phyloP scores from a whole-genome alignment of 768 basidiomycete species.

The Clavaria fumosa region DNA sequence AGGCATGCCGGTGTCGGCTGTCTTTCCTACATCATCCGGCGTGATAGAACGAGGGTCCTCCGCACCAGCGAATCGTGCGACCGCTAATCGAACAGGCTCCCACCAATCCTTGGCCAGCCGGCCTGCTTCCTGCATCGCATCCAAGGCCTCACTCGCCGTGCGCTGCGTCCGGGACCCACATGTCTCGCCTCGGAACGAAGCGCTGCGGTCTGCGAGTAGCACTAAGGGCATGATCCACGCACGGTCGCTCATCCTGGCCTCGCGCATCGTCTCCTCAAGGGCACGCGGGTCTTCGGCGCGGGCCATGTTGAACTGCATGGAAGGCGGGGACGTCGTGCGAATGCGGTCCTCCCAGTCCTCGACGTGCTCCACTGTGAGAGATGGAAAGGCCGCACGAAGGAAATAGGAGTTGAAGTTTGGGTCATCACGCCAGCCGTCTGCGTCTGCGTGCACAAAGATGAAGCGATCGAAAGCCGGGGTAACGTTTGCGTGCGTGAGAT shows the following conservation, averaged over 20 bases:
- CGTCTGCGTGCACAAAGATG: constrained; percentile 52
- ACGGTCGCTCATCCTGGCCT: constrained; percentile 12
- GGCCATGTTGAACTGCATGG: not conserved
- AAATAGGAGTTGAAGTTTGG: constrained; percentile 70
- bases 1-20: constrained; percentile 20
- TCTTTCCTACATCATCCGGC: constrained; percentile 1
- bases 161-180: constrained; percentile 56
- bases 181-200: constrained; percentile 48
- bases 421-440: constrained; percentile 54
- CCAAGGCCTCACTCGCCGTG: constrained; percentile 54
- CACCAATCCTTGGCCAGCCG: constrained; percentile 41
- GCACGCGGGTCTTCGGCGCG: not conserved
- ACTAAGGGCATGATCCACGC: constrained; percentile 62
- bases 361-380: constrained; percentile 46
- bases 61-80: constrained; percentile 54
- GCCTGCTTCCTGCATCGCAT: constrained; percentile 25
- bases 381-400: constrained; percentile 59
- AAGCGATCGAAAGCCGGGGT: constrained; percentile 43
- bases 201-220: constrained; percentile 61
- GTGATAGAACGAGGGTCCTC: too few species aligned
- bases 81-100: constrained; percentile 51
- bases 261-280: not conserved
- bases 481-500: not conserved
- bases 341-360: constrained; percentile 61
- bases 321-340: constrained; percentile 13